phyloP scores from a whole-genome alignment of 257 asterid species.

The Ophiorrhiza pumila region DNA sequence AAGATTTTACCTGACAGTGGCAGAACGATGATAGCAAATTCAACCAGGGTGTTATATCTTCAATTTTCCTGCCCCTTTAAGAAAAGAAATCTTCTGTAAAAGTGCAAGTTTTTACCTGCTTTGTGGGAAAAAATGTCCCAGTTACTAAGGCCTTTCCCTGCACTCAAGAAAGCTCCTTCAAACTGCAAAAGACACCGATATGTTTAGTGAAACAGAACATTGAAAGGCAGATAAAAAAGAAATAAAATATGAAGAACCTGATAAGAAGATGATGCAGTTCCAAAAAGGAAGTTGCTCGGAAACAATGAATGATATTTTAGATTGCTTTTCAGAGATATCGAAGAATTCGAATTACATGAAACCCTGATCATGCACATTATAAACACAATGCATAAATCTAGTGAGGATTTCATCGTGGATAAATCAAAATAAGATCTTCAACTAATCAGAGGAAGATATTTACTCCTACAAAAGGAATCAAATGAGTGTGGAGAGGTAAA shows the following conservation, averaged over 20 bases:
- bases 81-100: neutral
- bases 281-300: constrained; percentile 42
- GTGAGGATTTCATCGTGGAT: constrained; percentile 10
- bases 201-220: neutral
- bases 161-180: constrained; percentile 41
- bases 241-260: constrained; percentile 31
- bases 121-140: constrained; percentile 42
- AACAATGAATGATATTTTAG: constrained; percentile 21
- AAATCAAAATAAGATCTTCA: neutral
- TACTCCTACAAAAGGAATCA: neutral
- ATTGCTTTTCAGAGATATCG: constrained; percentile 17
- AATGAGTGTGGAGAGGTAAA: neutral
- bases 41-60: neutral
- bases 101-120: constrained; percentile 17
- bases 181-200: constrained; percentile 26
- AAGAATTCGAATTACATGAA: constrained; percentile 9
- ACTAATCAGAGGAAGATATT: neutral
- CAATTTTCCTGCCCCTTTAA: neutral
- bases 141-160: constrained; percentile 41
- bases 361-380: constrained; percentile 10
- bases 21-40: neutral
- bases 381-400: neutral
- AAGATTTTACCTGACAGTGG: constrained; percentile 32
- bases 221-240: neutral
- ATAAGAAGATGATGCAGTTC: constrained; percentile 66